Conservation (phyloP, 148 eudicot genomes). For the Tetragonia tetragonoides region DNA sequence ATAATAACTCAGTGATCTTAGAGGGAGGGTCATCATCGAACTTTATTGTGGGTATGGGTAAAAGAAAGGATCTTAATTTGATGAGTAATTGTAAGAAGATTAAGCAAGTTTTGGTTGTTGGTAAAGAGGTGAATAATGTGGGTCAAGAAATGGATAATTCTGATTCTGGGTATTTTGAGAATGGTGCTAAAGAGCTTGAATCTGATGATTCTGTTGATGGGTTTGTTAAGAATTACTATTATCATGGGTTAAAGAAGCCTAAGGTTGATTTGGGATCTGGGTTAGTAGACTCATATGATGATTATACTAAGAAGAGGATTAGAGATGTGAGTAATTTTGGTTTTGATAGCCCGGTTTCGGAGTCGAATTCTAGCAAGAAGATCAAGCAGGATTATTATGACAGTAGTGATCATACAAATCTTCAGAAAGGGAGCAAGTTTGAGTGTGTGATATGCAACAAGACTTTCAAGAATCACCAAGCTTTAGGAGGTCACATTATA, state of each 20-base stretch:
- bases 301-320: conserved; percentile 33
- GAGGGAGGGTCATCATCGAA: conserved; percentile 60
- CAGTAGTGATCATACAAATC: background rate
- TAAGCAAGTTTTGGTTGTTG: conserved; percentile 6
- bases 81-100: background rate
- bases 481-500: conserved; percentile 65
- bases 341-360: conserved; percentile 24
- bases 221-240: conserved; percentile 28
- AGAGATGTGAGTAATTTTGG: conserved; percentile 1
- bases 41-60: conserved; percentile 7
- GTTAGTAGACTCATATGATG: conserved; percentile 9
- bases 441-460: conserved; percentile 54
- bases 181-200: conserved; percentile 62
- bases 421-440: conserved; percentile 38
- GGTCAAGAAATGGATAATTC: conserved; percentile 52
- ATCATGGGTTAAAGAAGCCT: conserved; percentile 29
- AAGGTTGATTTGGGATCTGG: conserved; percentile 32
- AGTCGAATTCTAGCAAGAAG: conserved; percentile 29
- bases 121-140: background rate
- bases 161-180: conserved; percentile 71
- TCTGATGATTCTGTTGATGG: conserved; percentile 77
- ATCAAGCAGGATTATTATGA: conserved; percentile 30
- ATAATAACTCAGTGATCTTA: conserved; percentile 66
- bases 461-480: conserved; percentile 55
- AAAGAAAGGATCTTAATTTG: conserved; percentile 12